A percentile compares a stretch with the other conserved stretches of the same genome.
phyloP scores from a whole-genome alignment of 1,139 yeast species.

The Candida albicans region DNA sequence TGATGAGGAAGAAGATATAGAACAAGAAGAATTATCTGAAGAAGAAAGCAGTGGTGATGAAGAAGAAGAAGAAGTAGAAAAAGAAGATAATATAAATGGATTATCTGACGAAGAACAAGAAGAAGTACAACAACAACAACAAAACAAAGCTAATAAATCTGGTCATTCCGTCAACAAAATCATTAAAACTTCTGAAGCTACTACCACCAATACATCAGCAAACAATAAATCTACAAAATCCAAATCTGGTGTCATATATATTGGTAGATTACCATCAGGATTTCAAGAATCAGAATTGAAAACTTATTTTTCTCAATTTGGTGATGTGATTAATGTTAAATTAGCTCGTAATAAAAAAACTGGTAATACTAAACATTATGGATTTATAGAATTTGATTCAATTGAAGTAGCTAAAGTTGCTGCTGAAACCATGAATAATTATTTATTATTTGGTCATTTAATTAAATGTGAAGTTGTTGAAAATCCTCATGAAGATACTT shows the following conservation, averaged over 20 bases:
- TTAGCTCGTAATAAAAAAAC: conserved; percentile 87
- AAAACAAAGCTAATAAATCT: conserved; percentile 11
- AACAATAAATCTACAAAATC: conserved; percentile 20
- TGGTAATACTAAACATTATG: conserved; percentile 92
- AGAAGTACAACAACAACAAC: conserved; percentile 14
- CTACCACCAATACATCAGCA: conserved; percentile 16
- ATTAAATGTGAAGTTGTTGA: conserved; percentile 61
- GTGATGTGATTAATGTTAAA: conserved; percentile 73
- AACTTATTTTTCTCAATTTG: conserved; percentile 86
- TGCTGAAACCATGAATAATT: conserved; percentile 94
- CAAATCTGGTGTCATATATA: conserved; percentile 69
- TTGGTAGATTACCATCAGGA: conserved; percentile 92
- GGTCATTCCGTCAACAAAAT: conserved; percentile 32
- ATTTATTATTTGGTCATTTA: conserved; percentile 83
- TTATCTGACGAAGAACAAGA: conserved; percentile 24
- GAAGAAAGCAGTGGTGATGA: conserved; percentile 21
- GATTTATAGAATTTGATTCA: conserved; percentile 79
- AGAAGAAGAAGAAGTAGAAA: conserved; percentile 20
- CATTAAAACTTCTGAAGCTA: conserved; percentile 17
- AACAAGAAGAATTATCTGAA: conserved; percentile 18
- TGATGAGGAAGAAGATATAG: conserved; percentile 26
- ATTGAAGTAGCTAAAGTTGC: conserved; percentile 82
- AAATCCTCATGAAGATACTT: conserved; percentile 49
- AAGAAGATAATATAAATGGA: conserved; percentile 16
- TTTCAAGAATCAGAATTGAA: conserved; percentile 83